Evolutionary conservation across 2,329 filamentous ascomycete genomes (phyloP).

Genomic region (Delphinella strobiligena): DNA sequence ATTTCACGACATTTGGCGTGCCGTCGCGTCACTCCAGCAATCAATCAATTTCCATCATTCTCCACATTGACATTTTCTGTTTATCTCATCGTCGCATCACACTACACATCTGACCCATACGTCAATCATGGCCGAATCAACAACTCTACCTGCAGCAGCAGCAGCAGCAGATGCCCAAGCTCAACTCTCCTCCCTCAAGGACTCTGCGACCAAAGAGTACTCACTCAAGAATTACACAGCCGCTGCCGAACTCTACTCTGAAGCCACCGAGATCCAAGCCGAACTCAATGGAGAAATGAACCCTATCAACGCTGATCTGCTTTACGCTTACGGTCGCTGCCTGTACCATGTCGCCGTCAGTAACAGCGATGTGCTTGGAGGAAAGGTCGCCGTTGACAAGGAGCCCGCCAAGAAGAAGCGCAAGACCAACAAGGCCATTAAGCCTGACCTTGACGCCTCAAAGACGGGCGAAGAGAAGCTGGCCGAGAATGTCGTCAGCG

Average conservation of each 20-base stretch:
- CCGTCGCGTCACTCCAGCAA: no score
- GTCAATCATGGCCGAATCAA: constrained; percentile 3
- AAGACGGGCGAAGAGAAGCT: constrained; percentile 26
- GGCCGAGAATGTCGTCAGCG: constrained; percentile 26
- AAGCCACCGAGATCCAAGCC: constrained; percentile 80
- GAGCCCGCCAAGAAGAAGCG: constrained; percentile 39
- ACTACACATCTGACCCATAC: no score
- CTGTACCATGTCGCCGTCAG: constrained; percentile 88
- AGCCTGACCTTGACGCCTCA: constrained; percentile 18
- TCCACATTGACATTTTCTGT: no score
- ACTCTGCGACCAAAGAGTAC: constrained; percentile 74
- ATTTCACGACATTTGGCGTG: no score
- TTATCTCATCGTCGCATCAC: not conserved
- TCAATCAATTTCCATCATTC: no score
- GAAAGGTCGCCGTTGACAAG: constrained; percentile 53
- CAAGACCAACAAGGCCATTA: constrained; percentile 22
- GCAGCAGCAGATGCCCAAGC: constrained; percentile 4
- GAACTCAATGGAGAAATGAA: constrained; percentile 86
- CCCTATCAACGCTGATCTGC: constrained; percentile 79
- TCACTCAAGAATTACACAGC: constrained; percentile 78
- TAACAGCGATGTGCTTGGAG: constrained; percentile 89
- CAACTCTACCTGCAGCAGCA: not conserved
- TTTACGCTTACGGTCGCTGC: constrained; percentile 88
- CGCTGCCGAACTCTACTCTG: constrained; percentile 77
- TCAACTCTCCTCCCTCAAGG: constrained; percentile 66